Evolutionary conservation across 1,284 basidiomycete species (phyloP).

Genomic region (Chiua sp.): DNA sequence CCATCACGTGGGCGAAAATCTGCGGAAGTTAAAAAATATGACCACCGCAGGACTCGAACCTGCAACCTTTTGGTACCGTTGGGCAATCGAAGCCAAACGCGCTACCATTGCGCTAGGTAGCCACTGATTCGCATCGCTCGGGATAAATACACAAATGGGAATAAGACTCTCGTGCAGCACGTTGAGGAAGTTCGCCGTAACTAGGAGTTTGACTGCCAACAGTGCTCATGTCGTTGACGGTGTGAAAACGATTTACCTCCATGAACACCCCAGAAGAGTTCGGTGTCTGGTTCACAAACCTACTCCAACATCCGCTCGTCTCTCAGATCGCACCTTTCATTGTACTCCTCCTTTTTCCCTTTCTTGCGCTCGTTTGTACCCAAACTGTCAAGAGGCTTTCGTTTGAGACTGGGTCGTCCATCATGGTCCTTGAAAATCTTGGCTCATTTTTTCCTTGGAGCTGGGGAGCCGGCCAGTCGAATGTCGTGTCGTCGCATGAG

Average conservation of each 20-base stretch:
- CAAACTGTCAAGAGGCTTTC: conserved; percentile 36
- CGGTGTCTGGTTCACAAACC: conserved; percentile 30
- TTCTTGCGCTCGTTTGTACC: conserved; percentile 49
- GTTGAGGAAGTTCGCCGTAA: conserved; percentile 67
- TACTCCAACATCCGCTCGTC: conserved; percentile 36
- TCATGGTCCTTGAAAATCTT: conserved; percentile 63
- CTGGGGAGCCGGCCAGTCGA: conserved; percentile 47
- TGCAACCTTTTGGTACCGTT: conserved; percentile 79
- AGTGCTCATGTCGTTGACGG: conserved; percentile 37
- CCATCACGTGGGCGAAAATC: conserved; percentile 2
- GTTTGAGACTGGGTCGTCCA: conserved; percentile 35
- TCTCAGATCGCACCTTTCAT: conserved; percentile 62
- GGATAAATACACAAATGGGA: not conserved
- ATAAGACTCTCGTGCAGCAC: conserved; percentile 62
- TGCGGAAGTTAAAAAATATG: conserved; percentile 22
- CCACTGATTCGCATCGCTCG: conserved; percentile 28
- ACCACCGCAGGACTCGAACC: conserved; percentile 89
- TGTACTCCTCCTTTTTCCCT: conserved; percentile 58
- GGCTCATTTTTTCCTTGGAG: conserved; percentile 62
- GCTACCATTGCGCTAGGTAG: conserved; percentile 64
- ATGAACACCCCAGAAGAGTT: conserved; percentile 41
- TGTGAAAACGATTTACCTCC: conserved; percentile 30
- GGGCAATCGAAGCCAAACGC: conserved; percentile 85
- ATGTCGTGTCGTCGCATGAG: conserved; percentile 38
- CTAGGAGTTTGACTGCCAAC: conserved; percentile 13